Percentiles rank a stretch among this genome's conserved stretches.
Conservation (phyloP, 768 basidiomycete species). For the Russula compacta region DNA sequence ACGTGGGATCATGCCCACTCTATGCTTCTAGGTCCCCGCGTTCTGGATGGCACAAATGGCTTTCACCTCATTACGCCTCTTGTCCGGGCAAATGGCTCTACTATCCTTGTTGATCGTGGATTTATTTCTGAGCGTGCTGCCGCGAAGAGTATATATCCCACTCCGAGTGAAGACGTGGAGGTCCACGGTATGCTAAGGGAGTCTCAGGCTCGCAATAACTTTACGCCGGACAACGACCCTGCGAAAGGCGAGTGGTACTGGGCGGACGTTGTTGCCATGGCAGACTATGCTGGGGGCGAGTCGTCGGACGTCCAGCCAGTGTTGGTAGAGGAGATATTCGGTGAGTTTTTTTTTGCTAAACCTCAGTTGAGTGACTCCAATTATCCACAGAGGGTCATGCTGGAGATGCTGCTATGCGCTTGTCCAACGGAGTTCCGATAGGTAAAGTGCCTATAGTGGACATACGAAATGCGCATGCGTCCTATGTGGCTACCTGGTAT, state of each 20-base stretch:
- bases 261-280: slow-evolving; percentile 78
- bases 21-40: slow-evolving; percentile 77
- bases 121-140: slow-evolving; percentile 63
- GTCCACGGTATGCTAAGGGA: slow-evolving; percentile 83
- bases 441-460: slow-evolving; percentile 79
- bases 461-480: slow-evolving; percentile 86
- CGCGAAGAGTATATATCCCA: slow-evolving; percentile 26
- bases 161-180: slow-evolving; percentile 51
- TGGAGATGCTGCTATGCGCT: slow-evolving; percentile 52
- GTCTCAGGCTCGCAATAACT: slow-evolving; percentile 61
- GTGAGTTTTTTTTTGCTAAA: slow-evolving; percentile 36
- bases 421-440: slow-evolving; percentile 71
- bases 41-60: slow-evolving; percentile 82
- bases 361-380: not conserved
- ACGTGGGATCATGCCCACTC: slow-evolving; percentile 69
- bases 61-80: slow-evolving; percentile 86
- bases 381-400: slow-evolving; percentile 68
- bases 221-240: slow-evolving; percentile 85
- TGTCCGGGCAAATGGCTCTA: slow-evolving; percentile 67
- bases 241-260: slow-evolving; percentile 84
- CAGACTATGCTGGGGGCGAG: slow-evolving; percentile 65
- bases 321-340: slow-evolving; percentile 83
- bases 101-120: slow-evolving; percentile 86
- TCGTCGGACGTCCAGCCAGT: slow-evolving; percentile 73
- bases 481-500: slow-evolving; percentile 93